These are phyloP conservation scores for Solanum hybrid DNA, from an alignment of 305 asterid species.

Conservation along the genomic window DNA sequence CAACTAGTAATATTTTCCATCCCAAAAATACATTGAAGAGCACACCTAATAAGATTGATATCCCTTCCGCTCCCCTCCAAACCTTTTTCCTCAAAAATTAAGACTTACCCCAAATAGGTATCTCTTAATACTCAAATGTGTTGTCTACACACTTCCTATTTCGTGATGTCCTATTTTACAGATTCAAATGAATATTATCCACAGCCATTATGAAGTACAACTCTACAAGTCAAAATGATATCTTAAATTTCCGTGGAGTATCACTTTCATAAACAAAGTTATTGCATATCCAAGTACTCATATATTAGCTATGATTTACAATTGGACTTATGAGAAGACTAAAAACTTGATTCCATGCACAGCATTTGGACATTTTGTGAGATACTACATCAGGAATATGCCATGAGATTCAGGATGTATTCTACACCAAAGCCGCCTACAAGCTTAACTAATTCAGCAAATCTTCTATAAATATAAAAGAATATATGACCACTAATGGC, in stretches of 20 bases:
- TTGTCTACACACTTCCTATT: background rate
- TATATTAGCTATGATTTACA: background rate
- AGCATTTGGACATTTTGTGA: background rate
- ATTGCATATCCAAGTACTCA: background rate
- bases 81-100: background rate
- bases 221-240: background rate
- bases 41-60: background rate
- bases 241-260: background rate
- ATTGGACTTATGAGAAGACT: background rate
- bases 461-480: background rate
- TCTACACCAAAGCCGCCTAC: background rate
- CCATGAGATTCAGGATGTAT: background rate
- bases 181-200: background rate
- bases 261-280: background rate
- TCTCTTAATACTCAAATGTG: background rate
- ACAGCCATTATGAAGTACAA: background rate
- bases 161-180: background rate
- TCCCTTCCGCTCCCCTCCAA: background rate
- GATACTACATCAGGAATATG: background rate
- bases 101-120: background rate
- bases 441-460: background rate
- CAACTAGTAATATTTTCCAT: background rate
- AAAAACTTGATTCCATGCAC: background rate
- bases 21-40: background rate
- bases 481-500: background rate